Base-by-base conservation (phyloP, 2,329 filamentous ascomycete species). In the Aspergillus phoenicis region DNA sequence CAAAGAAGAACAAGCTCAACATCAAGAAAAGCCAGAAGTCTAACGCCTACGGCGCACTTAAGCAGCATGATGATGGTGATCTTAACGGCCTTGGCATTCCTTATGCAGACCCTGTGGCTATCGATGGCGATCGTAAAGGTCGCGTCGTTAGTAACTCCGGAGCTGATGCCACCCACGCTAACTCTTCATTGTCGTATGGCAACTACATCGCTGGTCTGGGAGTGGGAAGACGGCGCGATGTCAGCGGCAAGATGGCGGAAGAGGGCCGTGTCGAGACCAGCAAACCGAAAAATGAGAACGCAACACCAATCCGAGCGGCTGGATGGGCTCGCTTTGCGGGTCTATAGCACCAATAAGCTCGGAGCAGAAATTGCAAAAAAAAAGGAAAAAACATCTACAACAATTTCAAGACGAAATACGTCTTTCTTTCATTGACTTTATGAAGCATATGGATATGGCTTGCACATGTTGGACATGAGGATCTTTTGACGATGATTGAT, bases 281-380 rank as follows among this genome's bases (percentile, higher is more conserved):
- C 51, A 62, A 66, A 52, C 62, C 48, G 5, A n/a, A 38, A n/a
- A 26, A 52, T 43, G 54, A 57, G 15, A 61, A 64, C 15, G 58
- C 69, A 28, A 62, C 59, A 1, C 66, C 71, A 2, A 67, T 67
- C 58, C 73, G 76, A 24, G 78, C 78, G 58, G 78, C 79, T 38
- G 79, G 79, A 45, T 81, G 79, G 79, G 78, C 79, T 39, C 71
- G 79, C 8, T 81, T 80, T 64, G 79, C 78, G 20, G 79, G 79
- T 5, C 68, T 81, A 59, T 81, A 58, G 41, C 41, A 45, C 20
- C 8, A 11, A 45, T 13, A n/a, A 6, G 20, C 20, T 39, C 11
- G 33, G 33, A 15, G 33, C 3, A 13, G 15, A 45, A 54, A 20
- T 8, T 6, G 15, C 26, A 6, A 38, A 49, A 45, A 45, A 17